phyloP scores from a whole-genome alignment of 2,329 filamentous ascomycete species.

The Neofusicoccum cordaticola region DNA sequence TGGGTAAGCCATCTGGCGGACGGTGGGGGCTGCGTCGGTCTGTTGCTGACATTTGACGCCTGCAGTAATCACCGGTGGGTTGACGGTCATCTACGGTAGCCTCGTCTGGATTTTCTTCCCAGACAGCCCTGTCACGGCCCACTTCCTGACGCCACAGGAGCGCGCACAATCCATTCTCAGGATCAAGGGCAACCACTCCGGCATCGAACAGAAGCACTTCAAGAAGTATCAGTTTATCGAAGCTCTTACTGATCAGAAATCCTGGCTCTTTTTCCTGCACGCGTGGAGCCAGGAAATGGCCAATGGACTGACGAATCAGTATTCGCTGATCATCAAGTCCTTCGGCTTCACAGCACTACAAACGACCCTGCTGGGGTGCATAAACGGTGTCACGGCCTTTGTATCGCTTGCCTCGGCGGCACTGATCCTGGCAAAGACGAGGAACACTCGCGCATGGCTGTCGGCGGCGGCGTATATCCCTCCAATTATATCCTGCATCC shows the following conservation, averaged over 20 bases:
- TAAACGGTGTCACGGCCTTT: slow-evolving; percentile 23
- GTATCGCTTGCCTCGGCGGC: slow-evolving; percentile 30
- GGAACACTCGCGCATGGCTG: slow-evolving; percentile 28
- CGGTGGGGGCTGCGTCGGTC: too few species aligned
- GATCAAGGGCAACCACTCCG: slow-evolving; percentile 37
- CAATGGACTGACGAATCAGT: slow-evolving; percentile 39
- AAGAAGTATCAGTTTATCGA: slow-evolving; percentile 34
- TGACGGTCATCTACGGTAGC: slow-evolving; percentile 37
- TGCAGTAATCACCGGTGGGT: slow-evolving; percentile 32
- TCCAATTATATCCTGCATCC: slow-evolving; percentile 36
- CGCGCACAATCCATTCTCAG: slow-evolving; percentile 28
- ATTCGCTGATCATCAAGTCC: slow-evolving; percentile 41
- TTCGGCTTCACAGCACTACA: slow-evolving; percentile 43
- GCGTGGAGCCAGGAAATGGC: slow-evolving; percentile 40
- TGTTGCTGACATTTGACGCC: too few species aligned
- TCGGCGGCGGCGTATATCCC: slow-evolving; percentile 35
- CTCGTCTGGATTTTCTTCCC: slow-evolving; percentile 38
- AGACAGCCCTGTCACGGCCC: slow-evolving; percentile 33
- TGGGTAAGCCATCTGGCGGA: slow-evolving; percentile 25
- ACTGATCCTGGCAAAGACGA: slow-evolving; percentile 28
- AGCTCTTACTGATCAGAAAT: slow-evolving; percentile 32
- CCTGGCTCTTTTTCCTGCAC: slow-evolving; percentile 37
- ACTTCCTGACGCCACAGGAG: background rate
- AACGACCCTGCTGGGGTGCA: slow-evolving; percentile 31
- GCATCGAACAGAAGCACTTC: slow-evolving; percentile 26